phyloP scores from a whole-genome alignment of 192 early-diverging fungal genomes.

The Podila horticola region DNA sequence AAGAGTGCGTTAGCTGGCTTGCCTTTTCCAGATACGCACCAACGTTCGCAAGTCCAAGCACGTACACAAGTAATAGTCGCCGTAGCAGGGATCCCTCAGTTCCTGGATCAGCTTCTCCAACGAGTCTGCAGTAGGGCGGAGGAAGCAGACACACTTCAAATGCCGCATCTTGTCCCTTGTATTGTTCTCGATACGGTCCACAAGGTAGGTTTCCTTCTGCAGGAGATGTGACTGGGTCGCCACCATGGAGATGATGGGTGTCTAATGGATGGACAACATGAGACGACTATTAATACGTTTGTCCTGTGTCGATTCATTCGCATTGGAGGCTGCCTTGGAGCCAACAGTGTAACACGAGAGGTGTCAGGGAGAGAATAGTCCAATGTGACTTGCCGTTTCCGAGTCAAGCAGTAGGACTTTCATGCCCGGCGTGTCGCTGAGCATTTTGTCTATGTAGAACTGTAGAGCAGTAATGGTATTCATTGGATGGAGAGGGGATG shows the following conservation, averaged over 20 bases:
- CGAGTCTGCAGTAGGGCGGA: conserved; percentile 86
- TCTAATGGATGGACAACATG: conserved; percentile 61
- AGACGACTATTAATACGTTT: conserved; percentile 3
- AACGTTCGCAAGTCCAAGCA: too few species aligned
- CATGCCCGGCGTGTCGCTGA: conserved; percentile 93
- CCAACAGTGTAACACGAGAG: neutral
- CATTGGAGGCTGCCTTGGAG: neutral
- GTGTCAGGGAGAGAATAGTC: neutral
- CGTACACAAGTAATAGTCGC: conserved; percentile 95
- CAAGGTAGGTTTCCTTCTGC: conserved; percentile 91
- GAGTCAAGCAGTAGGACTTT: conserved; percentile 95
- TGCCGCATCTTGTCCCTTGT: conserved; percentile 93
- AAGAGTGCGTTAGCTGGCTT: too few species aligned
- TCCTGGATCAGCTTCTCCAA: conserved; percentile 91
- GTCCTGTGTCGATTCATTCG: too few species aligned
- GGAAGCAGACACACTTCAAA: conserved; percentile 94
- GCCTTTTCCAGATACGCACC: neutral
- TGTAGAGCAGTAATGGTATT: conserved; percentile 84
- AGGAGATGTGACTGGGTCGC: conserved; percentile 94
- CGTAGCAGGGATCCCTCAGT: conserved; percentile 90
- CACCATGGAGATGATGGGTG: conserved; percentile 93
- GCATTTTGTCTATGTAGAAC: conserved; percentile 94
- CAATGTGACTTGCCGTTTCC: conserved; percentile 76
- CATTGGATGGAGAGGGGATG: conserved; percentile 54
- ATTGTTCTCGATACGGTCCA: conserved; percentile 91